Evolutionary conservation across 2,329 filamentous ascomycete species (phyloP), one percentile per base, ranked within the genome.

Genomic region (Zymoseptoria passerinii): DNA sequence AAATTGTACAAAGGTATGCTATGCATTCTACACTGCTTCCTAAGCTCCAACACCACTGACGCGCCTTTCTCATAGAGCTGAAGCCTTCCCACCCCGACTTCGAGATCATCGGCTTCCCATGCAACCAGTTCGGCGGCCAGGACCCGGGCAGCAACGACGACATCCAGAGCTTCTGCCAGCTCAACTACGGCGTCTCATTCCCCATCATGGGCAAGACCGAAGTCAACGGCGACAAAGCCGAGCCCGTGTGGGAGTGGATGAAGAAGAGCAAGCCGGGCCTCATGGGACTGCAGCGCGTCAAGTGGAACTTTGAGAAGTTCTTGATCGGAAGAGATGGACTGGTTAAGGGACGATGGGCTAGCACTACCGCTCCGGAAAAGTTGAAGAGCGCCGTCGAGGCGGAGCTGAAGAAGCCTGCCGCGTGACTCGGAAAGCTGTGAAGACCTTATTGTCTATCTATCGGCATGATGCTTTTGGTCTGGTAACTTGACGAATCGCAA

Each of bases 281-380:
- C 57, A 77, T 97, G 77, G 94, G 94, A 19, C 74, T 97, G 71
- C 92, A 95, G 86, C 77, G 86, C 62, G 81, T 99, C 69, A 96
- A 97, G 87, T 99, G 94, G 94, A 99, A 99, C 78, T 99, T 97
- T 79, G 94, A 99, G 77, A 99, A 99, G 83, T 99, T 96, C 77
- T 78, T 99, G 63, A 80, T 99, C 65, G 88, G 87, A 61, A 83
- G 84, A 62, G 90, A 97, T 74, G 94, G 94, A 27, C 82, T 87
- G 77, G 90, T 97, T 67, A 88, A 89, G 76, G 82, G 82, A 28
- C 80, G 94, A 65, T 99, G 91, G 90, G 89, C 90, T 35, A 92
- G 89, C 74, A 88, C 85, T 18, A 90, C 88, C 60, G 94, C 92
- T 81, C 94, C 94, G 0, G 90, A 92, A 78, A 76, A 77, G 48